Evolutionary conservation across 768 basidiomycete genomes (phyloP).

Genomic region (Lactarius indigo): DNA sequence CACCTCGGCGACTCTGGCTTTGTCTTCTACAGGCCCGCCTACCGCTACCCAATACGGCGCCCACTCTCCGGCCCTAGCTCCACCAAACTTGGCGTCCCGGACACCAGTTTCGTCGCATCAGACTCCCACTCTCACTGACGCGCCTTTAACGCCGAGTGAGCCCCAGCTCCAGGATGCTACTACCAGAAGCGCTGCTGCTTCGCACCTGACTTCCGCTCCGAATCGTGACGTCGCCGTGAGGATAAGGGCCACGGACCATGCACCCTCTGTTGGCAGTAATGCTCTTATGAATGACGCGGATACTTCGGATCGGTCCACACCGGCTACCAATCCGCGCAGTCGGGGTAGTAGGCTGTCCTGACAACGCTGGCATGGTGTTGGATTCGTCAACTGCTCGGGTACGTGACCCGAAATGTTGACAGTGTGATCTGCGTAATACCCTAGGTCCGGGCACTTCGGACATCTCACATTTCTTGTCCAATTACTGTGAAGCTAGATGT

Average conservation of each 20-base stretch:
- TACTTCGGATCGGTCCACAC: neutral
- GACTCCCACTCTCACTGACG: neutral
- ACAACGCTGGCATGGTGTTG: too few species aligned
- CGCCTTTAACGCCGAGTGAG: neutral
- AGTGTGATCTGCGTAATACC: too few species aligned
- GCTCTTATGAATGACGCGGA: neutral
- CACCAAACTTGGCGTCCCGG: neutral
- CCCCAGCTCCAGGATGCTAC: neutral
- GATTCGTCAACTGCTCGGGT: too few species aligned
- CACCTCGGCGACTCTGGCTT: neutral
- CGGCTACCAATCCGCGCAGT: neutral
- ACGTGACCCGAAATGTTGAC: too few species aligned
- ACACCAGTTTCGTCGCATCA: neutral
- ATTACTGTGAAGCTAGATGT: too few species aligned
- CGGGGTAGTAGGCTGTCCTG: neutral
- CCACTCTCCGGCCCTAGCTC: neutral
- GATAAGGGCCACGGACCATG: neutral
- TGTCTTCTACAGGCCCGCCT: neutral
- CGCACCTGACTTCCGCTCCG: neutral
- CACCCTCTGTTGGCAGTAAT: neutral
- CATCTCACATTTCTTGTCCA: too few species aligned
- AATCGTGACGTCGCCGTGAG: neutral
- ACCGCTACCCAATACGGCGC: neutral
- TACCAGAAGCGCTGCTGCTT: neutral
- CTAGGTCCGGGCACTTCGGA: too few species aligned